Evolutionary conservation across 2,329 filamentous ascomycete genomes (phyloP).

Genomic region (Xylariales sp.): DNA sequence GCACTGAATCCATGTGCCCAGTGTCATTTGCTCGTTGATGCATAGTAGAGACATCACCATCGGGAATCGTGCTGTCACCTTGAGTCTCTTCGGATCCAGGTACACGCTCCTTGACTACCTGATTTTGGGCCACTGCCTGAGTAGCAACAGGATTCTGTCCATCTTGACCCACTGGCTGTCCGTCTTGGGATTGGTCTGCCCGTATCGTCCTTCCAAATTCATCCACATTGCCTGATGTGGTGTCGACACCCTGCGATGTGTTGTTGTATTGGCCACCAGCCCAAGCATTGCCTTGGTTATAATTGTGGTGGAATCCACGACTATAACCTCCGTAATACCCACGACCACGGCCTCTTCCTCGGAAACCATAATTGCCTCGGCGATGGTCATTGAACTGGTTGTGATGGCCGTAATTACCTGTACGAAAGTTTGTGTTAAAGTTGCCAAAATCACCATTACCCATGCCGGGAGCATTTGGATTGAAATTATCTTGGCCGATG

Average conservation of each 20-base stretch:
- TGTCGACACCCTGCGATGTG: constrained; percentile 41
- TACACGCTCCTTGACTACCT: constrained; percentile 46
- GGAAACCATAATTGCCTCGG: constrained; percentile 73
- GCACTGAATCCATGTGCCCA: constrained; percentile 41
- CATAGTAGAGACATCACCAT: constrained; percentile 52
- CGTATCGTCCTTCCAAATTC: constrained; percentile 55
- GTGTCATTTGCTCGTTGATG: constrained; percentile 46
- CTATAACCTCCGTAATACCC: constrained; percentile 64
- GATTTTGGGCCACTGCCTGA: constrained; percentile 44
- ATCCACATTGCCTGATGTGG: constrained; percentile 51
- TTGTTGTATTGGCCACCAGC: constrained; percentile 44
- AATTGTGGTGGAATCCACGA: constrained; percentile 66
- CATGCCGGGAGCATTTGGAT: constrained; percentile 85
- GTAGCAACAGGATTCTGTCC: constrained; percentile 41
- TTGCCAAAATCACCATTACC: constrained; percentile 83
- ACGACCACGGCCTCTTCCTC: constrained; percentile 73
- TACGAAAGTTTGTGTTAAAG: constrained; percentile 81
- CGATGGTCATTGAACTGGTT: constrained; percentile 83
- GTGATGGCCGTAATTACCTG: constrained; percentile 85
- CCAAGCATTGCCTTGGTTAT: constrained; percentile 49
- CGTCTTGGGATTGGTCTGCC: constrained; percentile 42
- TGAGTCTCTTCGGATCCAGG: constrained; percentile 44
- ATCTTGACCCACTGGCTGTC: constrained; percentile 44
- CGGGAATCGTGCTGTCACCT: constrained; percentile 46
- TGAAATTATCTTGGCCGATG: constrained; percentile 90